Evolutionary conservation across 2,329 filamentous ascomycete species (phyloP), one percentile per base, ranked within the genome.

Genomic region (Leptographium galeiforme): DNA sequence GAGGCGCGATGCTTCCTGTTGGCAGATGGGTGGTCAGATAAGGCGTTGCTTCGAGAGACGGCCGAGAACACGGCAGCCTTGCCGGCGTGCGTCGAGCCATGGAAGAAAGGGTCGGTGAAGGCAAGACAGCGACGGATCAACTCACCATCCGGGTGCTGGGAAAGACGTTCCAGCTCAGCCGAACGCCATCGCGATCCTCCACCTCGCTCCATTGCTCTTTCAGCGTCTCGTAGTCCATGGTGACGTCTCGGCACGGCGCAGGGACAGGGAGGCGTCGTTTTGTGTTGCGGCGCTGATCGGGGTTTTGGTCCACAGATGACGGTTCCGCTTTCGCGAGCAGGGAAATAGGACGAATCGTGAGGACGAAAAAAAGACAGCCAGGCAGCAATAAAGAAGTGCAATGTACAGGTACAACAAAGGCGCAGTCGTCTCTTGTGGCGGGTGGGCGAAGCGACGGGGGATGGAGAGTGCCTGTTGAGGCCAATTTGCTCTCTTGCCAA

Each of bases 111-210:
- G 25, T 39, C 25, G 48, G 19, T 39, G 48, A 43, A 43, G 13
- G 30, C 14, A 30, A 19, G 38, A 34, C 48, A n/a, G 10, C 36
- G 25, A 41, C 13, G n/a, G 19, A 11, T 11, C 43, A 54, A 72
- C 78, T 62, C 63, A 89, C 90, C 89, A 98, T 96, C 68, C 93
- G 89, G 65, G 91, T 91, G 74, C 90, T 96, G 50, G 93, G 93
- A 65, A 98, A 95, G 57, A 94, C 94, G 68, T 98, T 98, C 93
- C 93, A 98, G 72, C 91, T 96, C 60, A 98, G 78, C 58, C 93
- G 84, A 64, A 97, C 82, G 57, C 93, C 93, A 81, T 98, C 93
- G 62, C 88, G 84, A 66, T 98, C 93, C 74, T 98, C 93, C 55
- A 95, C 84, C 68, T 96, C 89, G 64, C 85, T 89, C 90, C 90